Conservation (phyloP, 148 eudicot species). For the Chenopodium berlandieri region DNA sequence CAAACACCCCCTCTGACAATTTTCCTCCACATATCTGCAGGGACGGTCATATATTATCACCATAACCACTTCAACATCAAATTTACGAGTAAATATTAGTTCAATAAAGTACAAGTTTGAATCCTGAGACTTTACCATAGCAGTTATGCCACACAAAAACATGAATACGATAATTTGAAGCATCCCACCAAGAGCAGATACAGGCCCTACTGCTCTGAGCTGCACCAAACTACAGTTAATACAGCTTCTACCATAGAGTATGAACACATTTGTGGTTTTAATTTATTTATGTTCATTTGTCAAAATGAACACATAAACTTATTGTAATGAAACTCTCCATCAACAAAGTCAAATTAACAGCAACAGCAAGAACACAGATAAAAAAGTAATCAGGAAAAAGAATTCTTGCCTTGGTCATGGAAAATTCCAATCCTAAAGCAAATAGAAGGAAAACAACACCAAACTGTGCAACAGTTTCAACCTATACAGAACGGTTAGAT, state of each 20-base stretch:
- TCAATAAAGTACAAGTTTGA: background rate
- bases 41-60: slow-evolving; percentile 12
- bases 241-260: background rate
- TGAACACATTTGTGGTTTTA: background rate
- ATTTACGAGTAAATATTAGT: background rate
- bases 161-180: slow-evolving; percentile 82
- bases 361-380: background rate
- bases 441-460: slow-evolving; percentile 98
- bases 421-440: slow-evolving; percentile 96
- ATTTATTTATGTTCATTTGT: background rate
- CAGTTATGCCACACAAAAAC: slow-evolving; percentile 79
- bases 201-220: slow-evolving; percentile 95
- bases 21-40: slow-evolving; percentile 86
- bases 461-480: slow-evolving; percentile 98
- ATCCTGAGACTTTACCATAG: slow-evolving; percentile 54
- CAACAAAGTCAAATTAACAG: background rate
- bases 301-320: background rate
- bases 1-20: slow-evolving; percentile 97
- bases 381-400: background rate
- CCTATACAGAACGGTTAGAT: slow-evolving; percentile 42
- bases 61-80: slow-evolving; percentile 14
- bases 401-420: slow-evolving; percentile 73
- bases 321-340: background rate
- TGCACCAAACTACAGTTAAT: slow-evolving; percentile 40
- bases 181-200: slow-evolving; percentile 95